These are phyloP conservation scores for Coniochaeta ligniaria DNA, from an alignment of 2,329 filamentous ascomycete species.

Conservation along the genomic window DNA sequence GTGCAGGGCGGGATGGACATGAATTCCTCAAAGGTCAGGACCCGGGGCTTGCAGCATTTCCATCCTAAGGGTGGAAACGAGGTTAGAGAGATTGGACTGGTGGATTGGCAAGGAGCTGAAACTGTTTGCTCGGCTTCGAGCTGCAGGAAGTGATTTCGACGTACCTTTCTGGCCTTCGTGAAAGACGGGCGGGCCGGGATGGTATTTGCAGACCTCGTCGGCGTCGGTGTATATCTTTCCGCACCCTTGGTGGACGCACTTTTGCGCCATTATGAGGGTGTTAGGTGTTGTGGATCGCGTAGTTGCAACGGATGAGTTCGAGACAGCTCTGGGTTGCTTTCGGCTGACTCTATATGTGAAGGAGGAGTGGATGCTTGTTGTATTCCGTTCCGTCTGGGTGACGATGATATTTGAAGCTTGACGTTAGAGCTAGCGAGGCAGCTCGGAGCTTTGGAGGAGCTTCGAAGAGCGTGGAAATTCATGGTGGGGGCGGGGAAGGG, in stretches of 20 bases:
- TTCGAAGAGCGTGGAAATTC: constrained; percentile 18
- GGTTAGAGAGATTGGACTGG: constrained; percentile 4
- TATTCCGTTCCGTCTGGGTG: neutral
- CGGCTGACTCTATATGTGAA: neutral
- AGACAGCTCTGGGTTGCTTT: neutral
- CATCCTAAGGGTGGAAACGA: constrained; percentile 54
- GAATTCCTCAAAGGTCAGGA: constrained; percentile 98
- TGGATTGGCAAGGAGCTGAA: constrained; percentile 6
- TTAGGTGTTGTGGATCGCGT: neutral
- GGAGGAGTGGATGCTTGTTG: neutral
- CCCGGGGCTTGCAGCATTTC: constrained; percentile 97
- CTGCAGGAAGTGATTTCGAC: constrained; percentile 16
- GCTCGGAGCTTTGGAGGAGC: constrained; percentile 9
- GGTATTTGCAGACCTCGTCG: constrained; percentile 81
- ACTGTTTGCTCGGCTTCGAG: neutral
- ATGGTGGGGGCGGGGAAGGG: neutral
- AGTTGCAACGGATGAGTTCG: neutral
- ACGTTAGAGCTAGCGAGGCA: neutral
- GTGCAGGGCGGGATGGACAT: constrained; percentile 89
- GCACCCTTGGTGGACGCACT: constrained; percentile 96
- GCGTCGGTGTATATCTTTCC: constrained; percentile 79
- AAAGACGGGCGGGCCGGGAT: constrained; percentile 89
- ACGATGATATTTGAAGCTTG: neutral
- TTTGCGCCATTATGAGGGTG: constrained; percentile 54
- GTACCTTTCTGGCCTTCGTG: constrained; percentile 98